Base-by-base conservation (phyloP, 441 rosid genomes). In the Isatis lusitanica region DNA sequence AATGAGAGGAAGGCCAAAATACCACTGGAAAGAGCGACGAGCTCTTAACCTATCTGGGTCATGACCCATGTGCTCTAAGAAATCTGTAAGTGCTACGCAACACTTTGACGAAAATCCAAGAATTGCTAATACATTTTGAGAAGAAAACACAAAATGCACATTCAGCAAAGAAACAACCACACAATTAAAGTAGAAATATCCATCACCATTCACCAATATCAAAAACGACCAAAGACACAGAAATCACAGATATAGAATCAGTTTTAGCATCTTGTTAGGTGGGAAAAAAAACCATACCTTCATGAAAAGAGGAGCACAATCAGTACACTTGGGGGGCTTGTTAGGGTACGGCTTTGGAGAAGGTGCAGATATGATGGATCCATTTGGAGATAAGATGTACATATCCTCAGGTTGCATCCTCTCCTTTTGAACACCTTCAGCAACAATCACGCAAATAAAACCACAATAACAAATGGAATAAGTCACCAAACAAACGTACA, bases 351-450 rank as follows among this genome's bases (percentile, higher is more conserved):
- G 96, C 83, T 88, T 93, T 7, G 94, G 97, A 74, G 88, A 90
- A 1, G 98, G 98, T 1, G 88, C 28, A 62, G 85, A 85, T 79
- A 95, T 55, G 52, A 83, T 73, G 67, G 86, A 72, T 64, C 99
- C 97, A 64, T 84, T 84, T 21, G 88, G 81, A 24, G 91, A 83
- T 70, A 93, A 78, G 68, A 93, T 85, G 80, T 93, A 93, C 94
- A 95, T 86, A 83, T 91, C 98, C 46, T 92, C 97, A 1, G 98
- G 90, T 63, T 85, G 90, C 98, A 95, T 91, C 85, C 98, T 90
- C 92, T 95, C 99, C 90, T 95, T 95, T 83, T 93, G 99, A 74
- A 95, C 99, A 62, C 99, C 99, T 95, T 74, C 50, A 71, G 12
- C 70, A 59, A 36, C 2, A 9, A 62, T 16, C 4, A 68, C 16